These are phyloP conservation scores for Metarhizium album DNA, from an alignment of 2,329 filamentous ascomycete genomes.

Conservation along the genomic window DNA sequence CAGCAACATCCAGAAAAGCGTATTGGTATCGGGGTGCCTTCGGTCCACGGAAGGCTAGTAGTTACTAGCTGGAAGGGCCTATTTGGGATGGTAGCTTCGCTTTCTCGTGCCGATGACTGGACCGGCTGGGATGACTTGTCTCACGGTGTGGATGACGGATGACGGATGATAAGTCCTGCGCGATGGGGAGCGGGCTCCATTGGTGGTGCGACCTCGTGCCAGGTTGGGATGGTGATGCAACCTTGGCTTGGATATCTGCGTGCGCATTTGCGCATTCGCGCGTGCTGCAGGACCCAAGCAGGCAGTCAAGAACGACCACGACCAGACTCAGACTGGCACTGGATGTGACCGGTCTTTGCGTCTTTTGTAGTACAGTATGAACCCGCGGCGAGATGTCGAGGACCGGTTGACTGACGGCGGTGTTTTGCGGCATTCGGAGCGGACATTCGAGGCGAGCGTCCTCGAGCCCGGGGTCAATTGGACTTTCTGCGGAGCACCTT, in stretches of 20 bases:
- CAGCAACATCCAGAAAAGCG: neutral
- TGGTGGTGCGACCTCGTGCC: conserved; percentile 1
- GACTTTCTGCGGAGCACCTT: no score
- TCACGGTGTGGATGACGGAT: neutral
- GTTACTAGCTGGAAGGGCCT: neutral
- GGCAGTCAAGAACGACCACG: no score
- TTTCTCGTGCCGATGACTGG: neutral
- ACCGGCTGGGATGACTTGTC: neutral
- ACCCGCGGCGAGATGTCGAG: neutral
- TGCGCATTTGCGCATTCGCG: neutral
- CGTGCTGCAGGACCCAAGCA: neutral
- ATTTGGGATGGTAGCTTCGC: neutral
- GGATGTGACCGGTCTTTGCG: no score
- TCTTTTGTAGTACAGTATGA: neutral
- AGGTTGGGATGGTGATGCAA: neutral
- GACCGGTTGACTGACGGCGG: neutral
- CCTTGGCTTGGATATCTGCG: neutral
- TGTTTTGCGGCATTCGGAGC: neutral
- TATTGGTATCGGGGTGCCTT: neutral
- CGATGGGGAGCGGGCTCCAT: neutral
- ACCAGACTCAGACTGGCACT: no score
- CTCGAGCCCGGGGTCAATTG: no score
- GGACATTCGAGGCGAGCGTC: no score
- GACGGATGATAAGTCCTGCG: neutral
- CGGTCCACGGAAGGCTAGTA: neutral